Base-by-base conservation (phyloP, 1,284 basidiomycete species). In the Afroboletus lepidellus region DNA sequence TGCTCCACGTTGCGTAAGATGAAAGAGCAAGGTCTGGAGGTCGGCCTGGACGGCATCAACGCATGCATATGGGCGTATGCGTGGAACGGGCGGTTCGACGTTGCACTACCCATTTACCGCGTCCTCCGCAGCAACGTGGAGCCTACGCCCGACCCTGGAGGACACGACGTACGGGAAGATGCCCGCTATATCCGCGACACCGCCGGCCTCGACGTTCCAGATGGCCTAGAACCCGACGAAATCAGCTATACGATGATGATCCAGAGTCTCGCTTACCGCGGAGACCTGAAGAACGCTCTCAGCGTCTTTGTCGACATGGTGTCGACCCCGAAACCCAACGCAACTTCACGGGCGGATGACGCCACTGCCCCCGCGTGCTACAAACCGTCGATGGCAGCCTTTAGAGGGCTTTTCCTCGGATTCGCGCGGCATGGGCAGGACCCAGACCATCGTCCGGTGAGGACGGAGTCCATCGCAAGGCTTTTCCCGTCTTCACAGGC, bases 381-480 rank as follows among this genome's bases (percentile, higher is more conserved):
- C 55, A 60, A 67, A 37, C 77, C 83, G 1, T 79, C 74, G 2
- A 57, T 80, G 42, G 70, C 78, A 23, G 72, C 82, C 15, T 94
- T 87, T 64, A 79, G 87, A 13, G 79, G 82, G 8, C 69, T 94
- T 23, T 92, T 94, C 65, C 74, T 86, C 8, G 92, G 90, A 0
- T 94, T 93, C 66, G 73, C 78, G 8, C 78, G 80, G 13, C 83
- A 90, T 57, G 84, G 76, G 33, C 57, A 57, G 57, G 24, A 45
- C 18, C 30, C 47, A 38, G 54, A 39, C 13, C 39, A 41, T 38
- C 20, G 24, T 32, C 42, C 21, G 6, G 29, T 20, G 48, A 48
- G 36, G 5, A 25, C 36, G 7, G 43, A 48, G 37, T 23, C 46
- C 24, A 16, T 38, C 29, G 25, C 41, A 20, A 18, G 29, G 18